Evolutionary conservation across 2,329 filamentous ascomycete species (phyloP).

Genomic region (Macrophomina phaseolina): DNA sequence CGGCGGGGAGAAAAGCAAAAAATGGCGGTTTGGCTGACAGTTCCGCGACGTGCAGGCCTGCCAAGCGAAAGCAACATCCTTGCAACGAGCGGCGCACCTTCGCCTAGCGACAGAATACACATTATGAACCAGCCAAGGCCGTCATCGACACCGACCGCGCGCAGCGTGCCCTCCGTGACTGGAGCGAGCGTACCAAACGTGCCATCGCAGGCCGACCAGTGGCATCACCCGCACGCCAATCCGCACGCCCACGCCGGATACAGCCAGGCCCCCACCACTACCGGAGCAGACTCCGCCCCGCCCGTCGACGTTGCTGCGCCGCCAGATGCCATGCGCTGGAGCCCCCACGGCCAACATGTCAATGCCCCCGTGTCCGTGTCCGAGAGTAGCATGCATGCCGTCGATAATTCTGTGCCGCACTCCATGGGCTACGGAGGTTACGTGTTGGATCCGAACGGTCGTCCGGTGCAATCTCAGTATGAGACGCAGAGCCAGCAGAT

Average conservation of each 20-base stretch:
- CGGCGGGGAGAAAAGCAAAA: slow-evolving; percentile 21
- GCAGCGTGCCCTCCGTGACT: slow-evolving; percentile 44
- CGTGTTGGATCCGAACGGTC: slow-evolving; percentile 44
- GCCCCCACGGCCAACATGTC: slow-evolving; percentile 37
- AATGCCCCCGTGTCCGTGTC: slow-evolving; percentile 43
- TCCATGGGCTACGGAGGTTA: slow-evolving; percentile 34
- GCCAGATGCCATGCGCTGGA: slow-evolving; percentile 42
- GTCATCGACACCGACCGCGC: slow-evolving; percentile 45
- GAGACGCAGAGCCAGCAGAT: slow-evolving; percentile 40
- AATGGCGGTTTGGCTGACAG: slow-evolving; percentile 21
- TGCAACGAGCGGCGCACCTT: slow-evolving; percentile 40
- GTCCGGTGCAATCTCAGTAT: slow-evolving; percentile 48
- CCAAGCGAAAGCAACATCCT: slow-evolving; percentile 32
- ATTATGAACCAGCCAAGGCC: slow-evolving; percentile 47
- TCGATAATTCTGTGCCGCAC: slow-evolving; percentile 26
- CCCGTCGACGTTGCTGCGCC: slow-evolving; percentile 39
- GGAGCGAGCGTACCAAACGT: slow-evolving; percentile 34
- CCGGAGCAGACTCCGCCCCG: slow-evolving; percentile 22
- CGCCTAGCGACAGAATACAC: slow-evolving; percentile 46
- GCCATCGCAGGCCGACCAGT: slow-evolving; percentile 43
- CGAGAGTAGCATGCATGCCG: slow-evolving; percentile 30
- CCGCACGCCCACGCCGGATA: slow-evolving; percentile 26
- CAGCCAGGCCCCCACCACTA: slow-evolving; percentile 21
- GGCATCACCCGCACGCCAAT: slow-evolving; percentile 41
- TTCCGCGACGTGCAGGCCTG: slow-evolving; percentile 23